Evolutionary conservation across 495 filamentous ascomycete genomes (phyloP).

Genomic region (Aspergillus egyptiacus): DNA sequence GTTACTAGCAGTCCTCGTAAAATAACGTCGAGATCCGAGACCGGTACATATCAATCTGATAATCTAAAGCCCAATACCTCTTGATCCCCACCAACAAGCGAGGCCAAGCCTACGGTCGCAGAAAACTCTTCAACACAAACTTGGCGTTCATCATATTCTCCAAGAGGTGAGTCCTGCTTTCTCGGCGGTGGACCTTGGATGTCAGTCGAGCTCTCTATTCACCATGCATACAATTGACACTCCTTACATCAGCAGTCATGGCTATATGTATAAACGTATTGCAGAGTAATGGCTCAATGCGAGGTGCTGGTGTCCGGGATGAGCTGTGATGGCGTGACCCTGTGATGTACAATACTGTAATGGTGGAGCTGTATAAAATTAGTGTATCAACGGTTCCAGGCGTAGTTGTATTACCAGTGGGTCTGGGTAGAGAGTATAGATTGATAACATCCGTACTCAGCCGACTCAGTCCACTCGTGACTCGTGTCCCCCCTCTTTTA

Average conservation of each 20-base stretch:
- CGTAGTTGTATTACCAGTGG: constrained; percentile 1
- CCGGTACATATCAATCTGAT: constrained; percentile 4
- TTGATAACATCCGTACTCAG: constrained; percentile 8
- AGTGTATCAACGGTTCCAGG: not conserved
- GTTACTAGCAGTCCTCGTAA: not conserved
- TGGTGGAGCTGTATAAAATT: not conserved
- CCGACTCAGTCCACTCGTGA: constrained; percentile 6
- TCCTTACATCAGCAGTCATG: too few relatives aligned
- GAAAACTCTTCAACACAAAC: not conserved
- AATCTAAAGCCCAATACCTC: not conserved
- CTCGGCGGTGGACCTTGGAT: not conserved
- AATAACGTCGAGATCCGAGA: not conserved
- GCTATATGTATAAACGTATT: too few relatives aligned
- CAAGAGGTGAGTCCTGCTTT: not conserved
- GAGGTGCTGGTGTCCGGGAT: not conserved
- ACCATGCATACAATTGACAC: too few relatives aligned
- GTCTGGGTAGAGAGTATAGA: constrained; percentile 7
- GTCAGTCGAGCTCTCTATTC: not conserved
- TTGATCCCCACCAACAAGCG: not conserved
- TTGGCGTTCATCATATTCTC: not conserved
- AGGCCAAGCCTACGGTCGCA: not conserved
- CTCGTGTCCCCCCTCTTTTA: not conserved
- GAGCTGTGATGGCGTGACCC: not conserved
- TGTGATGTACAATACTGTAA: not conserved
- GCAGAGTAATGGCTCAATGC: not conserved